Percentiles rank a stretch among this genome's conserved stretches.
phyloP scores from a whole-genome alignment of 75 land plant species.

The Selaginella tamariscina region DNA sequence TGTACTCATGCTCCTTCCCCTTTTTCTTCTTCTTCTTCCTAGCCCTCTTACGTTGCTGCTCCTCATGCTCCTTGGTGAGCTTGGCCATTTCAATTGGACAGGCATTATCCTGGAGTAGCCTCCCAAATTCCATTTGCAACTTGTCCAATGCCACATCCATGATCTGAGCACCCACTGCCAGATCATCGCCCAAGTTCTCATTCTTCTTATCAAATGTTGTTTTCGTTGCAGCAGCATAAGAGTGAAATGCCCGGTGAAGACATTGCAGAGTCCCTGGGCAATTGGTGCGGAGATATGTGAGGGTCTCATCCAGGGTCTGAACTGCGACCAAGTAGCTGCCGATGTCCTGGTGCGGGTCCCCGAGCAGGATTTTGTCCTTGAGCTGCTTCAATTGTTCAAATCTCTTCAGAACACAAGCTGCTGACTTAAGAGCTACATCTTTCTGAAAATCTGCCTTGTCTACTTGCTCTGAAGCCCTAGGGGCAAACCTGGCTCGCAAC shows the following conservation, averaged over 20 bases:
- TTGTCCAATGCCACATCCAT: conserved; percentile 37
- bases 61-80: not conserved
- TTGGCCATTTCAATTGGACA: not conserved
- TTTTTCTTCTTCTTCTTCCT: not conserved
- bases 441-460: conserved; percentile 26
- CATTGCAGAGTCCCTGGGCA: conserved; percentile 41
- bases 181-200: not conserved
- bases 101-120: conserved; percentile 35
- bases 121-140: conserved; percentile 45
- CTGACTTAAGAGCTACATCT: conserved; percentile 45
- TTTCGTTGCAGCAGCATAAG: not conserved
- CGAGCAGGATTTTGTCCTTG: conserved; percentile 23
- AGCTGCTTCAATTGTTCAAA: conserved; percentile 49
- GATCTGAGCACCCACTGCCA: conserved; percentile 10
- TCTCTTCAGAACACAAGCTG: conserved; percentile 41
- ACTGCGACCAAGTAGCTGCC: conserved; percentile 27
- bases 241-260: conserved; percentile 45
- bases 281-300: conserved; percentile 43
- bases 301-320: conserved; percentile 48
- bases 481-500: conserved; percentile 36
- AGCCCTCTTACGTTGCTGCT: not conserved
- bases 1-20: conserved; percentile 4
- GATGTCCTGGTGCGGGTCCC: conserved; percentile 31
- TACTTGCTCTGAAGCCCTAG: conserved; percentile 16
- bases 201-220: not conserved